Conservation (phyloP, 2,329 filamentous ascomycete species). For the Cladosporium halotolerans region DNA sequence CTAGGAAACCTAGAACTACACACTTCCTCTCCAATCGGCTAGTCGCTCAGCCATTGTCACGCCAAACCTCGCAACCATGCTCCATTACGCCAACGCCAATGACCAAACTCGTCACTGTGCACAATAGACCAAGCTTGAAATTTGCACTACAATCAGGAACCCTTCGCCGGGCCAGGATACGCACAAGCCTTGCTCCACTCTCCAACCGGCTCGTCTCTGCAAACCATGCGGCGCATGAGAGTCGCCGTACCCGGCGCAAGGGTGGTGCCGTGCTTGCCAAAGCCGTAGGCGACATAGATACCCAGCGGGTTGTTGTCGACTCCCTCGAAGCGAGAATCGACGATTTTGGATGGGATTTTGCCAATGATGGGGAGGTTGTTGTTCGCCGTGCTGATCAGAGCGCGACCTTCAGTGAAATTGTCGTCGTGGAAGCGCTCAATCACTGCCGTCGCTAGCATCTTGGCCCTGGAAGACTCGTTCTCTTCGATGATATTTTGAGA, state of each 20-base stretch:
- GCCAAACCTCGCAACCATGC: too few species aligned
- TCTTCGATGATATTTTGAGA: too few species aligned
- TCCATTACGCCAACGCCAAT: too few species aligned
- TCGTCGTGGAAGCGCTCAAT: not conserved
- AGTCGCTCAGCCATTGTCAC: too few species aligned
- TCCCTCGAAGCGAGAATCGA: not conserved
- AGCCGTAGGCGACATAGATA: slow-evolving; percentile 16
- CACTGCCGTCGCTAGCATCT: too few species aligned
- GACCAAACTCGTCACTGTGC: too few species aligned
- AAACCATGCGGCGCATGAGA: not conserved
- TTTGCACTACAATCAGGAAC: too few species aligned
- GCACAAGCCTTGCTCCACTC: not conserved
- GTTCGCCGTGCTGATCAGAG: slow-evolving; percentile 12
- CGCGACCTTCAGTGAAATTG: not conserved
- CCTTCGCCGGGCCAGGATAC: too few species aligned
- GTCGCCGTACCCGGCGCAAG: slow-evolving; percentile 18
- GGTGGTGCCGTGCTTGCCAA: slow-evolving; percentile 19
- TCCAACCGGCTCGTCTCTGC: not conserved
- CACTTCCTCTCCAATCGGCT: too few species aligned
- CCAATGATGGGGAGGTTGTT: slow-evolving; percentile 16
- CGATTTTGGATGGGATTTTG: slow-evolving; percentile 11
- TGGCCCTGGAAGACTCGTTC: too few species aligned
- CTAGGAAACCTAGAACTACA: too few species aligned
- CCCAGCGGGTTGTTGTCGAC: not conserved
- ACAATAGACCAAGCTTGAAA: too few species aligned